Percentiles rank a stretch among this genome's conserved stretches.
Conservation (phyloP, 139 green algal genomes). For the Chlorella ohadii region DNA sequence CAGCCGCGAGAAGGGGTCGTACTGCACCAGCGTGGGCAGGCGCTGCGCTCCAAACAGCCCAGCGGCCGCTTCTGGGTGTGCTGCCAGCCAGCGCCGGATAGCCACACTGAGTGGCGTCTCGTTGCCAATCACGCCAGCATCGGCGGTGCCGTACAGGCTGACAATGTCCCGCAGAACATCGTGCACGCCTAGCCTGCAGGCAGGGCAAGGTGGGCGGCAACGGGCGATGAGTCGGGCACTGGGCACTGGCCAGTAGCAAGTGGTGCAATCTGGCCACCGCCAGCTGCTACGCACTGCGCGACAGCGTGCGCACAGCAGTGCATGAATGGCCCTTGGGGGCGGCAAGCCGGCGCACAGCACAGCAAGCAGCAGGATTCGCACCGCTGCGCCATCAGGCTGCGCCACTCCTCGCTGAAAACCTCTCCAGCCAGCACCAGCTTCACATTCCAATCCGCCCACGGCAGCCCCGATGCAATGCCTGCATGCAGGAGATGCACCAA, state of each 20-base stretch:
- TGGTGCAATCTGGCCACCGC: too few species aligned
- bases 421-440: conserved; percentile 34
- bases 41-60: conserved; percentile 35
- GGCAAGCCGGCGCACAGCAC: too few species aligned
- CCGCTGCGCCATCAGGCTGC: conserved; percentile 12
- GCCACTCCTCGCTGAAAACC: conserved; percentile 42
- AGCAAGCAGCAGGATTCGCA: not conserved
- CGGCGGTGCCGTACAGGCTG: conserved; percentile 10
- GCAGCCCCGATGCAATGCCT: too few species aligned
- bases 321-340: too few species aligned
- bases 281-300: too few species aligned
- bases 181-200: conserved; percentile 6
- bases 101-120: conserved; percentile 20
- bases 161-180: conserved; percentile 14
- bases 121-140: conserved; percentile 22
- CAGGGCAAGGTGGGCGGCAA: too few species aligned
- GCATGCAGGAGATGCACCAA: too few species aligned
- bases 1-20: conserved; percentile 25
- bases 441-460: conserved; percentile 5
- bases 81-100: conserved; percentile 21
- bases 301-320: too few species aligned
- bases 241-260: too few species aligned
- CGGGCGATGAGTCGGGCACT: too few species aligned
- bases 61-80: not conserved
- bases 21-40: conserved; percentile 43